Base-by-base conservation (phyloP, 129 eudicot species). In the Tanacetum coccineum region DNA sequence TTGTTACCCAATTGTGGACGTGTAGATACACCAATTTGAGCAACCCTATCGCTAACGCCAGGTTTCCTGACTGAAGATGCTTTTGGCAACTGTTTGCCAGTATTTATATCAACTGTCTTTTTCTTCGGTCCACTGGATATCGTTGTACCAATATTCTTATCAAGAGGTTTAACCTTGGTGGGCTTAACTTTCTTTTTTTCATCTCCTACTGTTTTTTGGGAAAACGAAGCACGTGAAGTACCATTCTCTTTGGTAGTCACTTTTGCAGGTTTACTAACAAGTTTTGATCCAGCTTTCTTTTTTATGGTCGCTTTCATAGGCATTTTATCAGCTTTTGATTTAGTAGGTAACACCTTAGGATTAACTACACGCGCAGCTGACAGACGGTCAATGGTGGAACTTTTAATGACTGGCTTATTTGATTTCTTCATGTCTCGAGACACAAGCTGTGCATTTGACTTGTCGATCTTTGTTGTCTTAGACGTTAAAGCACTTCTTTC, bases 311-410 rank as follows among this genome's bases (percentile, higher is more conserved):
- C n/a, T 70, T 80, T 81, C 50, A 36, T 53, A 52, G 80, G 75
- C 30, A 25, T 68, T 53, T 71, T 57, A 20, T 26, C 64, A 8
- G 26, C 62, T 60, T 69, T 81, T 64, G 86, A 55, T 64, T 73
- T 78, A 36, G 82, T 68, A 21, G 85, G 70, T 53, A 80, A 57
- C 21, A 60, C 77, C 65, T 79, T 73, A 18, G 74, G 79, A 46
- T 76, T 71, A 76, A 85, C 62, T 30, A 76, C 80, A n/a, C 84
- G 81, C 59, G 89, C 83, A 80, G 91, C 77, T 59, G 97, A 75
- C 72, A 90, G 79, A 14, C 87, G 95, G 19, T 87, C 77, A 0
- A 87, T 82, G 46, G 97, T 85, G 79, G 95, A 90, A 62, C 75
- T 82, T 72, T 76, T 72, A 32, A 81, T 68, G 70, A 79, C 77